Percentiles rank a stretch among this genome's conserved stretches.
phyloP scores from a whole-genome alignment of 441 rosid species.

The Pelargonium hybrid region DNA sequence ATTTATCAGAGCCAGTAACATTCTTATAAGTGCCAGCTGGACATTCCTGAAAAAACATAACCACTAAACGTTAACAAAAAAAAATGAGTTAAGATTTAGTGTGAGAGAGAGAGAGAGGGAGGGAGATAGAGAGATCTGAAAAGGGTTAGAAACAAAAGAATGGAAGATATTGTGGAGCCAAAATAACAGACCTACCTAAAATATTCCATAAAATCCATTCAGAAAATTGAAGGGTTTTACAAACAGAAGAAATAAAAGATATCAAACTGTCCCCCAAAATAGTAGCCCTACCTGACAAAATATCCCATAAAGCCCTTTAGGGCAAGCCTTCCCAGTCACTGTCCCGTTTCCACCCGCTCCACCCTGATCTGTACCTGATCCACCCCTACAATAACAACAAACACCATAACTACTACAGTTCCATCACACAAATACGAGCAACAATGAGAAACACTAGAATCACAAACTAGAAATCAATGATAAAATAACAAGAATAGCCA shows the following conservation, averaged over 20 bases:
- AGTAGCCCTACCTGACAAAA: conserved; percentile 61
- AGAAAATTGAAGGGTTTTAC: background rate
- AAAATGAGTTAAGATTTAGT: background rate
- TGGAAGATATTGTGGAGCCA: background rate
- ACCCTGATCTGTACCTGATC: conserved; percentile 44
- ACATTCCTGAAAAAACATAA: conserved; percentile 69
- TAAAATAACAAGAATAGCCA: background rate
- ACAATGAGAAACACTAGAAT: conserved; percentile 7
- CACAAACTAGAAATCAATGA: conserved; percentile 11
- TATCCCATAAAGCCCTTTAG: conserved; percentile 80
- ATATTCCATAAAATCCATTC: background rate
- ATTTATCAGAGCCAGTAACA: conserved; percentile 67
- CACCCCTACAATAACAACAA: conserved; percentile 48
- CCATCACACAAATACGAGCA: background rate
- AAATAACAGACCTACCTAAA: background rate
- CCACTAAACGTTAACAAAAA: background rate
- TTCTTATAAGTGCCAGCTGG: conserved; percentile 89
- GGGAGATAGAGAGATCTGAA: background rate
- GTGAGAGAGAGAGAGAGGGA: background rate
- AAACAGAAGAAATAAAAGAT: background rate
- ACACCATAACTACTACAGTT: conserved; percentile 8
- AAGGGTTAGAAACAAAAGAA: background rate
- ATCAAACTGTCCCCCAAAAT: conserved; percentile 7
- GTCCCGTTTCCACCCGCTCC: conserved; percentile 79
- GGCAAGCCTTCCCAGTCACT: conserved; percentile 81